Evolutionary conservation across 306 rosid species (phyloP).

Genomic region (Mimosa pudica): DNA sequence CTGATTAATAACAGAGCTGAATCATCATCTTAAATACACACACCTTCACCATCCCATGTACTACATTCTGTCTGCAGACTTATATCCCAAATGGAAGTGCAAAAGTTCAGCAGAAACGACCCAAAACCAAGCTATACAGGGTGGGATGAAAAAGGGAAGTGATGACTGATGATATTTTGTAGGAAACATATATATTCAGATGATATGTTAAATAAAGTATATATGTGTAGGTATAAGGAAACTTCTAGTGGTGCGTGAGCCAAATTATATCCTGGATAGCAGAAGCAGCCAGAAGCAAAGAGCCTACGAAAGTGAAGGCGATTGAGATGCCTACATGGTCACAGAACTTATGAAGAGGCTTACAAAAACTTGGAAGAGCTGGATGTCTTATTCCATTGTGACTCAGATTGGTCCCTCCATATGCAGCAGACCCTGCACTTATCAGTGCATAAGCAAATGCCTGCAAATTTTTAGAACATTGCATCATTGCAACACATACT

Average conservation of each 20-base stretch:
- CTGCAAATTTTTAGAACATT: conserved; percentile 39
- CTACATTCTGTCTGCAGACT: no score
- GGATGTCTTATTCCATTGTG: conserved; percentile 80
- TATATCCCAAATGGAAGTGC: no score
- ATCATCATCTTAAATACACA: neutral
- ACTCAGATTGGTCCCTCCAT: conserved; percentile 84
- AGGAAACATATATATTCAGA: conserved; percentile 8
- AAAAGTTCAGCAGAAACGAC: no score
- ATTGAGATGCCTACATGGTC: conserved; percentile 86
- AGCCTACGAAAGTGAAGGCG: conserved; percentile 77
- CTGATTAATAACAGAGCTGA: neutral
- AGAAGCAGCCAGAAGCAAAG: conserved; percentile 67
- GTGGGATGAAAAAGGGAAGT: neutral
- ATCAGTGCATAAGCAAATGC: conserved; percentile 82
- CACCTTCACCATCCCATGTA: neutral
- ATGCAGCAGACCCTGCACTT: conserved; percentile 91
- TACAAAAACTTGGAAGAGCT: conserved; percentile 78
- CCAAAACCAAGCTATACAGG: neutral
- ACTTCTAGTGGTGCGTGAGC: conserved; percentile 70
- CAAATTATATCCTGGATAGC: conserved; percentile 74
- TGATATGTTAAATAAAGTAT: conserved; percentile 24
- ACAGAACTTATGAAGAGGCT: conserved; percentile 70
- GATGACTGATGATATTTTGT: conserved; percentile 8
- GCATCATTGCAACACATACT: conserved; percentile 7
- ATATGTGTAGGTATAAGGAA: neutral